A percentile compares a stretch with the other conserved stretches of the same genome.
These are phyloP conservation scores for Pichia sp. DNA, from an alignment of 1,139 yeast genomes.

Conservation along the genomic window DNA sequence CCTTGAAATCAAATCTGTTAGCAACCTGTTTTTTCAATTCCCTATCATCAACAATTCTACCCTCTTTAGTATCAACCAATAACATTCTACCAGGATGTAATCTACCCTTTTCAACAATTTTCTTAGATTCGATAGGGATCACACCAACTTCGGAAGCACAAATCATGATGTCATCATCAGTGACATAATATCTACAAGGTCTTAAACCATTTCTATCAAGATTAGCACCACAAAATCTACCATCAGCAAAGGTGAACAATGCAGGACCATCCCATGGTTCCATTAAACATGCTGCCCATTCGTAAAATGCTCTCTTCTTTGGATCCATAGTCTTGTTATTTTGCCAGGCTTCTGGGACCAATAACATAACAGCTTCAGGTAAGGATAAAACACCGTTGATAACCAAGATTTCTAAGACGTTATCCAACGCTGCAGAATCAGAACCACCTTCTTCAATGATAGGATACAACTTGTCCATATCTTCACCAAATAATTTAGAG, in stretches of 20 bases:
- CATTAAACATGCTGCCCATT: slow-evolving; percentile 99
- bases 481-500: slow-evolving; percentile 81
- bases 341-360: slow-evolving; percentile 99
- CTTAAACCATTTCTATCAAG: slow-evolving; percentile 95
- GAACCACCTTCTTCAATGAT: slow-evolving; percentile 98
- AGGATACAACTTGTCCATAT: slow-evolving; percentile 84
- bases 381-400: slow-evolving; percentile 86
- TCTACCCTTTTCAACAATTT: slow-evolving; percentile 81
- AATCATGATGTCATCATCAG: slow-evolving; percentile 90
- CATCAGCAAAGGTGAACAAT: slow-evolving; percentile 92
- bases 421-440: slow-evolving; percentile 98
- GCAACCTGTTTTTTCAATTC: slow-evolving; percentile 78
- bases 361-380: slow-evolving; percentile 95
- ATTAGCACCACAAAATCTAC: slow-evolving; percentile 97
- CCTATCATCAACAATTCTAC: slow-evolving; percentile 87
- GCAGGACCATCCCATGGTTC: slow-evolving; percentile 99
- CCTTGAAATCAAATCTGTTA: slow-evolving; percentile 82
- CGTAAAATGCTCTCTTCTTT: slow-evolving; percentile 87
- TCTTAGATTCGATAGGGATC: slow-evolving; percentile 77
- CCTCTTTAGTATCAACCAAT: slow-evolving; percentile 87
- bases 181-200: slow-evolving; percentile 95
- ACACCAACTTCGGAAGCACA: slow-evolving; percentile 99
- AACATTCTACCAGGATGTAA: slow-evolving; percentile 96
- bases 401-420: slow-evolving; percentile 84
- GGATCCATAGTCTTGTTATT: slow-evolving; percentile 82